Conservation (phyloP, 2,329 filamentous ascomycete species). For the Phialocephala sp. region DNA sequence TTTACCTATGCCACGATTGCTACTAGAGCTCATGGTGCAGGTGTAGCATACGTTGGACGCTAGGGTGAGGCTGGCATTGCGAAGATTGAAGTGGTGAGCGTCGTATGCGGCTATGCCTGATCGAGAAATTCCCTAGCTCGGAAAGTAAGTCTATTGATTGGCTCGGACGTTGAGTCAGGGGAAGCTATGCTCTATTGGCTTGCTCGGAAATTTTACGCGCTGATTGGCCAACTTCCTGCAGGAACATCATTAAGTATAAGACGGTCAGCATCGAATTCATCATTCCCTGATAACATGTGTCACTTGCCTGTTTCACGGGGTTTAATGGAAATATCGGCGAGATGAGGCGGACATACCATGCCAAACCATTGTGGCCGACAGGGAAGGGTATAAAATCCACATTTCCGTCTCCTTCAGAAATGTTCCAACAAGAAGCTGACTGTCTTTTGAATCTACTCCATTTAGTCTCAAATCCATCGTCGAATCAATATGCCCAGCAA, state of each 20-base stretch:
- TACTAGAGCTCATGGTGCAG: too few relatives aligned
- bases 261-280: background rate
- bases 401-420: too few relatives aligned
- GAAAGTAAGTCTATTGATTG: background rate
- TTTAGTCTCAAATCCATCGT: background rate
- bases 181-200: background rate
- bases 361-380: too few relatives aligned
- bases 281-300: background rate
- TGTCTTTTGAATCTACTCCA: background rate
- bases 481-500: conserved; percentile 20
- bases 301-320: too few relatives aligned
- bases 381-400: too few relatives aligned
- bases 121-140: conserved; percentile 37
- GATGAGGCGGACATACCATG: too few relatives aligned
- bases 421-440: background rate
- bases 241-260: background rate
- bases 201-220: conserved; percentile 4
- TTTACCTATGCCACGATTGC: too few relatives aligned
- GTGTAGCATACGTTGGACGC: too few relatives aligned
- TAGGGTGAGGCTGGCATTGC: too few relatives aligned
- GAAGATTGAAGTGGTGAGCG: too few relatives aligned
- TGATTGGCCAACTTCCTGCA: conserved; percentile 9
- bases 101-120: too few relatives aligned
- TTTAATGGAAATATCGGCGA: too few relatives aligned
- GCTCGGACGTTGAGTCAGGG: background rate